Base-by-base conservation (phyloP, 2,329 filamentous ascomycete genomes). In the Aulographum hederae region DNA sequence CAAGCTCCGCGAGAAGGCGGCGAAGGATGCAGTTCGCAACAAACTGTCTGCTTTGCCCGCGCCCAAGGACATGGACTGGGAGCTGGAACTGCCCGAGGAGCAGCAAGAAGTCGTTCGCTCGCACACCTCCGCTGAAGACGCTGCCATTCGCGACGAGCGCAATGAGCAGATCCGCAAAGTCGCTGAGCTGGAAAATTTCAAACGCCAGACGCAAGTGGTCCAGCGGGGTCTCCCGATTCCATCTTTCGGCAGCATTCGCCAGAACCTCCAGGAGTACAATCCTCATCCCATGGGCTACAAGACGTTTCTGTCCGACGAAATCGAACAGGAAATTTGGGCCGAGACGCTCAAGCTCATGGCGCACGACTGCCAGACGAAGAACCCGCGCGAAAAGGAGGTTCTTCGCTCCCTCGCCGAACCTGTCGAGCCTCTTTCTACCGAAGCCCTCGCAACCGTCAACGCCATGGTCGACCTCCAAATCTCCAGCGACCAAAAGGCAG, bases 21-120 rank as follows among this genome's bases (percentile, higher is more conserved):
- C 74, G 41, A 74, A 74, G 27, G 67, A 70, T 37, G 70, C 76
- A 39, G 60, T 98, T 5, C 71, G 71, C 37, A 65, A 69, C 31
- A 69, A 77, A 26, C 67, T 98, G n/a, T 69, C 81, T 4, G 73
- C 80, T 15, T 63, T 98, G 12, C 89, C 89, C 1, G 91, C 80
- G 46, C 89, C 89, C 1, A 94, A 92, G 47, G 82, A 93, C 46
- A 78, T 73, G 0, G 85, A 94, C 41, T 95, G 81, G 77, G 89
- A 95, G 42, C 70, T 95, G 28, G 86, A 94, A 48, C 58, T 92
- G 20, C 86, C 86, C 0, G 82, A 91, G 26, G 84, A 93, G 39
- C 65, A 78, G 39, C 60, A 68, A 38, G 80, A 89, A 42, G 46
- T 57, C 3, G 43, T 50, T 31, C 51, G 51, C 2, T 58, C 65